Conservation (phyloP, 805 yeast species). For the Blastobotrys peoriensis region DNA sequence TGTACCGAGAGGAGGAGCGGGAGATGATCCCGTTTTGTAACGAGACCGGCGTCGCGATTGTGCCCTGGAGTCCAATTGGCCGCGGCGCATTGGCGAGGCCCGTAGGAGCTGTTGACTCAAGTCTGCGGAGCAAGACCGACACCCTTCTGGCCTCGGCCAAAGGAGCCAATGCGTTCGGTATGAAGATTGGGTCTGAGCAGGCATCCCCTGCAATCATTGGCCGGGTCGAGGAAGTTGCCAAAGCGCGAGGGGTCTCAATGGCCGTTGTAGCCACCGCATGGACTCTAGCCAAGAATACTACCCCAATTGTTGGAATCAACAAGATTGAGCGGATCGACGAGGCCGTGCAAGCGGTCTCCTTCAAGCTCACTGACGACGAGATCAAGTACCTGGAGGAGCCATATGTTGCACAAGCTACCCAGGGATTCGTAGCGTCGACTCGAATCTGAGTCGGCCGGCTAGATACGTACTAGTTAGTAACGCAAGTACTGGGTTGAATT, state of each 20-base stretch:
- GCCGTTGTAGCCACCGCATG: constrained; percentile 50
- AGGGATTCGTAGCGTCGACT: no score
- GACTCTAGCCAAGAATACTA: constrained; percentile 44
- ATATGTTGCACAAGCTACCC: constrained; percentile 23
- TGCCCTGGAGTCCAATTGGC: constrained; percentile 60
- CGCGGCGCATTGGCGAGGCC: constrained; percentile 53
- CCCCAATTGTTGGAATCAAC: constrained; percentile 54
- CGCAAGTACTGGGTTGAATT: no score
- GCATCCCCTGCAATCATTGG: constrained; percentile 37
- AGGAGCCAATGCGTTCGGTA: no score
- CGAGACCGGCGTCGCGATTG: constrained; percentile 46
- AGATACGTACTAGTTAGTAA: no score
- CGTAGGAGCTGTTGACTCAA: neutral
- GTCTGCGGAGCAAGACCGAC: constrained; percentile 6
- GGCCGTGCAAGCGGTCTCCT: constrained; percentile 37
- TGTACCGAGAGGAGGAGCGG: constrained; percentile 60
- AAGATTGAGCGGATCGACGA: constrained; percentile 48
- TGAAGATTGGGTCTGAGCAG: no score
- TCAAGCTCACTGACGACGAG: constrained; percentile 35
- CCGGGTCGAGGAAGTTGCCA: constrained; percentile 51
- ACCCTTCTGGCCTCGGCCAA: no score
- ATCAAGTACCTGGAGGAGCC: constrained; percentile 28
- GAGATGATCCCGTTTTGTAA: constrained; percentile 55
- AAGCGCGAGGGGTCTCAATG: constrained; percentile 44
- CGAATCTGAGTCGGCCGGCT: no score